phyloP scores from a whole-genome alignment of 352 stramenopile species.

The Pseudoperonospora humuli region DNA sequence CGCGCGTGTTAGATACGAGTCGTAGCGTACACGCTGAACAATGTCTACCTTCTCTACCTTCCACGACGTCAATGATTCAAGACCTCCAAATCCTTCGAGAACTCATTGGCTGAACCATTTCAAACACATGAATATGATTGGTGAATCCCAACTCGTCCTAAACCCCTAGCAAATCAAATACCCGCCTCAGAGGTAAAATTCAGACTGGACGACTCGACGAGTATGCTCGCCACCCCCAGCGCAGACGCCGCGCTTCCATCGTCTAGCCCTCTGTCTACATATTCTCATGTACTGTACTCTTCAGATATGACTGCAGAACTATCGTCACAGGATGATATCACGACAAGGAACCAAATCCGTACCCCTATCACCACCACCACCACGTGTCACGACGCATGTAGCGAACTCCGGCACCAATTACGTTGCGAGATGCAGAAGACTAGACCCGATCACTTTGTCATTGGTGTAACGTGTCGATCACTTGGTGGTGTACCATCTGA shows the following conservation, averaged over 20 bases:
- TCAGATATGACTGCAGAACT: background rate
- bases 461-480: constrained; percentile 62
- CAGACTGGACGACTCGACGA: no score
- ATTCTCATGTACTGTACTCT: background rate
- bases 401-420: constrained; percentile 29
- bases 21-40: no score
- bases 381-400: no score
- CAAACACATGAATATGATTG: no score
- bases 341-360: no score
- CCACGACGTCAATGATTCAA: no score
- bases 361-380: no score
- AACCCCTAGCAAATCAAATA: background rate
- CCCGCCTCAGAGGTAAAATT: background rate
- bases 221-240: constrained; percentile 13
- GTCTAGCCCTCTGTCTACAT: background rate
- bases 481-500: constrained; percentile 48
- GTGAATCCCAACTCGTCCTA: no score
- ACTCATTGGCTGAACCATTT: no score
- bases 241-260: background rate
- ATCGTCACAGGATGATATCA: background rate
- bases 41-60: no score
- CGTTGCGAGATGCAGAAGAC: constrained; percentile 59
- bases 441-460: constrained; percentile 61
- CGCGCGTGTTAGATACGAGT: no score
- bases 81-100: no score